Evolutionary conservation across 768 basidiomycete species (phyloP).

Genomic region (Galerina marginata): DNA sequence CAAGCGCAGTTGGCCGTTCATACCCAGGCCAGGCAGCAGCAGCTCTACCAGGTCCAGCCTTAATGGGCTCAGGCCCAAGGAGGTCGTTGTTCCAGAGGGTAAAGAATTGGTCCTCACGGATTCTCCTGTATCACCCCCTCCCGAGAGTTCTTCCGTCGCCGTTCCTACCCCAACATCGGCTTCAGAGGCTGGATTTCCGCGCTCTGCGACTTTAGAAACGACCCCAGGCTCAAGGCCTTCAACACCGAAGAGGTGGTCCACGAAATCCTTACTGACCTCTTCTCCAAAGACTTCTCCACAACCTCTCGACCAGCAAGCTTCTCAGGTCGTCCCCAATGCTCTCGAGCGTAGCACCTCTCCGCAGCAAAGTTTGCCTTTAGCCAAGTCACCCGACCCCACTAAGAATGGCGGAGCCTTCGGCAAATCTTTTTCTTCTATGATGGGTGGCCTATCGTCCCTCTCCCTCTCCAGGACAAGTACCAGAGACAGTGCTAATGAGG

Average conservation of each 20-base stretch:
- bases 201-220: conserved; percentile 29
- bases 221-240: conserved; percentile 33
- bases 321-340: conserved; percentile 51
- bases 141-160: conserved; percentile 19
- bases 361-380: conserved; percentile 23
- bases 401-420: conserved; percentile 57
- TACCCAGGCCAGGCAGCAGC: conserved; percentile 35
- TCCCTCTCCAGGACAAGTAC: conserved; percentile 62
- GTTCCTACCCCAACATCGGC: conserved; percentile 17
- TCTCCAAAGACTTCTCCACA: conserved; percentile 36
- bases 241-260: conserved; percentile 39
- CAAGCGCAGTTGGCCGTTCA: conserved; percentile 44
- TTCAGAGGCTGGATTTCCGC: conserved; percentile 17
- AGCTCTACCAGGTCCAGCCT: conserved; percentile 4
- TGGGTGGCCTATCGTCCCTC: conserved; percentile 70
- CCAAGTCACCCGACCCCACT: conserved; percentile 42
- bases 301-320: conserved; percentile 52
- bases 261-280: conserved; percentile 37
- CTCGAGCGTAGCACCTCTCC: conserved; percentile 51
- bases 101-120: conserved; percentile 27
- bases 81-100: conserved; percentile 28
- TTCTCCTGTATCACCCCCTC: conserved; percentile 15
- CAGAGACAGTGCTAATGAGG: conserved; percentile 44
- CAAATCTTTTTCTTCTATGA: conserved; percentile 72
- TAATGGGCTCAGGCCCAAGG: background rate